These are phyloP conservation scores for Tulasnella sp. DNA, from an alignment of 768 basidiomycete species.

Conservation along the genomic window DNA sequence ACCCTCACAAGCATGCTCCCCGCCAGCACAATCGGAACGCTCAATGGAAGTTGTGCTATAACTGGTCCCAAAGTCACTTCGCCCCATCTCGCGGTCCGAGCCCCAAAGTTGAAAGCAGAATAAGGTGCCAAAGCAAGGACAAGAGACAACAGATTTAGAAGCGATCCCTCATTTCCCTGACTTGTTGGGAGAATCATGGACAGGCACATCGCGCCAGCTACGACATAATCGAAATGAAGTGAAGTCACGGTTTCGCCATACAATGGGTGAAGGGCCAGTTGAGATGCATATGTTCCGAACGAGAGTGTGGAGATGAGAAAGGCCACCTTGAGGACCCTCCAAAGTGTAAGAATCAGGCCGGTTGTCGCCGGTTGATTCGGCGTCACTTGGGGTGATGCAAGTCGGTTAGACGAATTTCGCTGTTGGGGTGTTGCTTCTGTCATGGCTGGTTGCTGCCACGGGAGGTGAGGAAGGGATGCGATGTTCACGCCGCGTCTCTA, in stretches of 20 bases:
- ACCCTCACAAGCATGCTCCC: conserved; percentile 33
- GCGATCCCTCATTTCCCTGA: conserved; percentile 26
- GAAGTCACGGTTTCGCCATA: conserved; percentile 51
- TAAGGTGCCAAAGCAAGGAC: conserved; percentile 41
- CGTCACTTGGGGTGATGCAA: not conserved
- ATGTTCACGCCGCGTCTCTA: no score
- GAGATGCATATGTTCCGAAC: conserved; percentile 48
- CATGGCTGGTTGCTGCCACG: not conserved
- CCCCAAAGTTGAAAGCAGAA: conserved; percentile 54
- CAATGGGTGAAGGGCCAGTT: conserved; percentile 51
- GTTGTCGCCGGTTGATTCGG: not conserved
- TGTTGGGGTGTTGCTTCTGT: not conserved
- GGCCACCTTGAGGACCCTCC: conserved; percentile 18
- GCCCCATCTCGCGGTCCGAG: conserved; percentile 42
- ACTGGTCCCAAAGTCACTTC: conserved; percentile 47
- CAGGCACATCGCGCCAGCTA: conserved; percentile 29
- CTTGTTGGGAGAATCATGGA: conserved; percentile 27
- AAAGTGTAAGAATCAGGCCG: not conserved
- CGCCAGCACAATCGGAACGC: conserved; percentile 45
- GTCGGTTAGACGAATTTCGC: not conserved
- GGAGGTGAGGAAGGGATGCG: not conserved
- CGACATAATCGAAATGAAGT: conserved; percentile 34
- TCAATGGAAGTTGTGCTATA: conserved; percentile 41
- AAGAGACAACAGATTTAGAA: conserved; percentile 32
- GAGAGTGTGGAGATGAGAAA: conserved; percentile 32